Conservation (phyloP, 208 protist genomes). For the Leishmania arabica region DNA sequence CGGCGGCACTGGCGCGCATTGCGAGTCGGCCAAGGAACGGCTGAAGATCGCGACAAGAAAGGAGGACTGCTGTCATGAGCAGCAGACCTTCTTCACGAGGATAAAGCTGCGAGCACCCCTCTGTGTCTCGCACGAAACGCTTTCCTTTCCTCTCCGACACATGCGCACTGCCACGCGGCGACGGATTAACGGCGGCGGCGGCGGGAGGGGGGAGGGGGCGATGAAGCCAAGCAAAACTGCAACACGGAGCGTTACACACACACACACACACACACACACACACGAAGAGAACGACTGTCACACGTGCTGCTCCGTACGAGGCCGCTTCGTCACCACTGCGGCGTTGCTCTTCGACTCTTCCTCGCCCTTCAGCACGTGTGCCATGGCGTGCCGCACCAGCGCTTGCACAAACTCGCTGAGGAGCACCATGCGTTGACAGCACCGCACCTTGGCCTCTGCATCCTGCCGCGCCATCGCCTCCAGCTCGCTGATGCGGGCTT, state of each 20-base stretch:
- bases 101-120: background rate
- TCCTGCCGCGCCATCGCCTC: slow-evolving; percentile 35
- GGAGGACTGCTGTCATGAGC: background rate
- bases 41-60: background rate
- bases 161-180: background rate
- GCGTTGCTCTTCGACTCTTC: background rate
- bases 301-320: background rate
- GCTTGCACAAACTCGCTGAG: slow-evolving; percentile 35
- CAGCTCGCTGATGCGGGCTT: slow-evolving; percentile 42
- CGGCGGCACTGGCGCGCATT: background rate
- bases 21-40: background rate
- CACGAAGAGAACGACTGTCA: background rate
- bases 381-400: slow-evolving; percentile 22
- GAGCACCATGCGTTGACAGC: slow-evolving; percentile 54
- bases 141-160: background rate
- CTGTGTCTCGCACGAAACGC: background rate
- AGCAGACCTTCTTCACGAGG: background rate
- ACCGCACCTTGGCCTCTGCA: slow-evolving; percentile 30
- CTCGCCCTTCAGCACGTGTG: background rate
- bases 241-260: background rate
- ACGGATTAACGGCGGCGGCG: background rate
- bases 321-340: background rate
- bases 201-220: background rate
- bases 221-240: background rate
- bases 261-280: background rate